Evolutionary conservation across 805 yeast species (phyloP).

Genomic region (Kazachstania africana): DNA sequence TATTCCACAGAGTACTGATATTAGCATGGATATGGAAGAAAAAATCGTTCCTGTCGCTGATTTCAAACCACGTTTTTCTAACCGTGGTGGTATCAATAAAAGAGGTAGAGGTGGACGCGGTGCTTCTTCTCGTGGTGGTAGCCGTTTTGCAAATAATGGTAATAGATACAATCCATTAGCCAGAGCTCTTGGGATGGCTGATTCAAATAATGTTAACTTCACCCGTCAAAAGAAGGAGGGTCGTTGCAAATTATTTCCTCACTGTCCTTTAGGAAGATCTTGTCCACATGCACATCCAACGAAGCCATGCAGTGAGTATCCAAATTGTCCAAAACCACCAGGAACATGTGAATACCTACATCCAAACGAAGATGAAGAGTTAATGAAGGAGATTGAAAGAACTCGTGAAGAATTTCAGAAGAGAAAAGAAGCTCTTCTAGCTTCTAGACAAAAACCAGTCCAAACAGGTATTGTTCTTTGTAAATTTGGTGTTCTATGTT

Average conservation of each 20-base stretch:
- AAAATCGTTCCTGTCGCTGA: conserved; percentile 7
- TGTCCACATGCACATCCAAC: conserved; percentile 78
- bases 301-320: conserved; percentile 59
- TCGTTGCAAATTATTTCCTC: conserved; percentile 62
- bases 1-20: conserved; percentile 5
- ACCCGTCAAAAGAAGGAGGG: conserved; percentile 42
- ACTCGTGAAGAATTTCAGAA: conserved; percentile 42
- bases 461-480: conserved; percentile 50
- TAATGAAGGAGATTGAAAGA: conserved; percentile 56
- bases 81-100: conserved; percentile 10
- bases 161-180: conserved; percentile 30
- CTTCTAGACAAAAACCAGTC: conserved; percentile 27
- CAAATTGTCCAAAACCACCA: conserved; percentile 65
- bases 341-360: conserved; percentile 79
- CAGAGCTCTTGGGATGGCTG: conserved; percentile 26
- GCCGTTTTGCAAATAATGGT: conserved; percentile 16
- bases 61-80: conserved; percentile 13
- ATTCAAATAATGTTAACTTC: conserved; percentile 17
- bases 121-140: conserved; percentile 13
- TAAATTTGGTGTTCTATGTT: conserved; percentile 65
- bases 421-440: conserved; percentile 29
- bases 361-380: conserved; percentile 71
- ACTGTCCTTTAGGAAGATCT: conserved; percentile 48
- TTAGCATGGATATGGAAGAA: conserved; percentile 5
- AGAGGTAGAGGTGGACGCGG: conserved; percentile 13